Base-by-base conservation (phyloP, 2,329 filamentous ascomycete genomes). In the Pyrenochaeta sp. region DNA sequence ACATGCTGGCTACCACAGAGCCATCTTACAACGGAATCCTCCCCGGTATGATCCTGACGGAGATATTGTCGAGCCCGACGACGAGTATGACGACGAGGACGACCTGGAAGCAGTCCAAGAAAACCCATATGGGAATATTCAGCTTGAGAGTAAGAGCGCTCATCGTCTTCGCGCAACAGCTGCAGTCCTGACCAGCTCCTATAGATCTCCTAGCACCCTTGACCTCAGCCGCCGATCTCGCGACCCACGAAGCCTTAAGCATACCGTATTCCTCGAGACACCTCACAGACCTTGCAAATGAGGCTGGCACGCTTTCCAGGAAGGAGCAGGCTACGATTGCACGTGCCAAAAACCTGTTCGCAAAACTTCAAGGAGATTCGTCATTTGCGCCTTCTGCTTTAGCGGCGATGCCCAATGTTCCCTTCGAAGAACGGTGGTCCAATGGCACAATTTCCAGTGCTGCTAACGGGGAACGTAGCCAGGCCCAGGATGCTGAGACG, bases 21-120 rank as follows among this genome's bases (percentile, higher is more conserved):
- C 84, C 41, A 89, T 92, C 55, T 84, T 95, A 52, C 83, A 84
- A 68, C 83, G 82, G 55, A 93, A 91, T 58, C 87, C 87, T 4
- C 81, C 83, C 8, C 77, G 89, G 32, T 76, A 89, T 54, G 89
- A 93, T 71, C 84, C 89, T 31, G 88, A 93, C 58, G 89, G 89
- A 51, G 90, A 88, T 65, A 84, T 89, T 51, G 76, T 90, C 41
- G 86, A 90, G 28, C 87, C 83, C 64, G 84, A 86, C 49, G 86
- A 90, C 46, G 85, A 88, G 43, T 82, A 85, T 47, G 82, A 86
- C 28, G 82, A 86, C 35, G 85, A 84, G 28, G 74, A 82, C 35
- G 77, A 82, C 31, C 74, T 81, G 3, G 84, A 84, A n/a, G 80
- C 84, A 4, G 58, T 72, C 23, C 85, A 89, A 53, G 79, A 86